Conservation (phyloP, 495 filamentous ascomycete species). For the Glutinoglossum americanum region DNA sequence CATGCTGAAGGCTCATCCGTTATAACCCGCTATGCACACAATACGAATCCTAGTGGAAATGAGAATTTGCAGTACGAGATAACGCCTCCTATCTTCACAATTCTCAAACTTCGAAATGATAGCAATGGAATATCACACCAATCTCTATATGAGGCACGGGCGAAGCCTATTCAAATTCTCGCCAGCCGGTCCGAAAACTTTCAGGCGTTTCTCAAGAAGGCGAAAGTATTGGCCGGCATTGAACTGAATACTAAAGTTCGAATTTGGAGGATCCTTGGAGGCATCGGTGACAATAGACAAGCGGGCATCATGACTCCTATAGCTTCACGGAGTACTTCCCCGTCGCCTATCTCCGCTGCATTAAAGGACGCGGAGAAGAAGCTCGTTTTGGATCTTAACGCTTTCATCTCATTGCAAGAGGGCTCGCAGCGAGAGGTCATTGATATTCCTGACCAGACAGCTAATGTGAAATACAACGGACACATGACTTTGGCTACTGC, state of each 20-base stretch:
- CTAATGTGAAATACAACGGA: slow-evolving; percentile 59
- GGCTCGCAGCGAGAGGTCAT: slow-evolving; percentile 49
- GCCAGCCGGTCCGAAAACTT: slow-evolving; percentile 45
- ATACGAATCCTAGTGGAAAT: slow-evolving; percentile 37
- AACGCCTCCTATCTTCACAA: slow-evolving; percentile 66
- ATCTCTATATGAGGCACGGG: slow-evolving; percentile 29
- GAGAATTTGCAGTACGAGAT: slow-evolving; percentile 63
- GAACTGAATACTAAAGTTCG: slow-evolving; percentile 50
- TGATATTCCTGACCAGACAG: slow-evolving; percentile 45
- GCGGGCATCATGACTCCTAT: slow-evolving; percentile 33
- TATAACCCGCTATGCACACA: slow-evolving; percentile 57
- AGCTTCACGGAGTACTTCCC: slow-evolving; percentile 31
- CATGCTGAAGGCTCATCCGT: slow-evolving; percentile 43
- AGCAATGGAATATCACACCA: slow-evolving; percentile 34
- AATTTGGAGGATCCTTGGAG: slow-evolving; percentile 48
- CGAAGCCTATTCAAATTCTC: slow-evolving; percentile 36
- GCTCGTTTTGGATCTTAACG: slow-evolving; percentile 48
- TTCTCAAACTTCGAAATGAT: slow-evolving; percentile 51
- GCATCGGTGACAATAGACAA: slow-evolving; percentile 18
- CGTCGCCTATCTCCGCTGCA: slow-evolving; percentile 20
- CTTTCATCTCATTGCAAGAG: slow-evolving; percentile 45
- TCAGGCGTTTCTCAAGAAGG: slow-evolving; percentile 49
- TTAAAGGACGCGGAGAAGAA: slow-evolving; percentile 34
- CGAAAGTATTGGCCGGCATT: slow-evolving; percentile 43
- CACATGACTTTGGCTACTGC: slow-evolving; percentile 35